phyloP scores from a whole-genome alignment of 768 basidiomycete genomes.

The Mycena olivaceomarginata region DNA sequence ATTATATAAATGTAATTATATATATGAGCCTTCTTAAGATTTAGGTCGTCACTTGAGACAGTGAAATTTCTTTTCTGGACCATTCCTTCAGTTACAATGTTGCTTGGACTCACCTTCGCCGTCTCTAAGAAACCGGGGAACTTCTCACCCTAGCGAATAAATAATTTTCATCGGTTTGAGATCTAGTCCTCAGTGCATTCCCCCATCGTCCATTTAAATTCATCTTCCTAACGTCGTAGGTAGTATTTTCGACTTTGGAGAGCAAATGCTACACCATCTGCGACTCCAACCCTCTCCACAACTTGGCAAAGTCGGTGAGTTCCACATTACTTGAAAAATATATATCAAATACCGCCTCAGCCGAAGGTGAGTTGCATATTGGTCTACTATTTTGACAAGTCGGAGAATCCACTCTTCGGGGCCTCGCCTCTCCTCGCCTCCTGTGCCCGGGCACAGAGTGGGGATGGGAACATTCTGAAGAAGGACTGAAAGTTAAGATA shows the following conservation, averaged over 20 bases:
- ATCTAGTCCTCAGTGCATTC: slow-evolving; percentile 17
- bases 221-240: neutral
- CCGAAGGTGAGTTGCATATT: slow-evolving; percentile 17
- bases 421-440: neutral
- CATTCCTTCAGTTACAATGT: slow-evolving; percentile 1
- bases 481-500: slow-evolving; percentile 17
- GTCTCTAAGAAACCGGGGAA: slow-evolving; percentile 5
- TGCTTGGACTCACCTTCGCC: slow-evolving; percentile 21
- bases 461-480: slow-evolving; percentile 26
- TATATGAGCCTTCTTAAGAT: no score
- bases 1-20: no score
- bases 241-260: slow-evolving; percentile 23
- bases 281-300: neutral
- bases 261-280: slow-evolving; percentile 1
- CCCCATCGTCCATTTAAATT: neutral
- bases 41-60: no score
- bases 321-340: slow-evolving; percentile 23
- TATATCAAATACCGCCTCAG: neutral
- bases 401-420: slow-evolving; percentile 15
- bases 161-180: neutral
- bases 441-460: slow-evolving; percentile 1
- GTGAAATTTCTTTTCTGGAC: slow-evolving; percentile 9
- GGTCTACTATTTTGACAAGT: neutral
- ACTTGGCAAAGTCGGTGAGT: neutral
- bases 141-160: neutral